Evolutionary conservation across 805 yeast genomes (phyloP), one percentile per base, ranked within the genome.

Genomic region (Yamadazyma philogaea): DNA sequence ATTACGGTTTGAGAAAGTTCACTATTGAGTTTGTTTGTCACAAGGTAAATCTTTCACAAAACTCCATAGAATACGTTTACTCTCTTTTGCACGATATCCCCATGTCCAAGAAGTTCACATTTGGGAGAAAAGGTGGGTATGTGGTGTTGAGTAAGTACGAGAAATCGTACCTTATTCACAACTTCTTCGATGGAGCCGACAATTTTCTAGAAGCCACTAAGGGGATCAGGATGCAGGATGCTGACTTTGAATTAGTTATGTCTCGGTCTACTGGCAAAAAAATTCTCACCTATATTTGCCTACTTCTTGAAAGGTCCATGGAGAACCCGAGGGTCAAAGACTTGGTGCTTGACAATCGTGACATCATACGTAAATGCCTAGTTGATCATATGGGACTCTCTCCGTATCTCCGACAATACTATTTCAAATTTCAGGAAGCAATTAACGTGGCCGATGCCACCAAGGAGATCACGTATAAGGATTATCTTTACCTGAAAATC

Each of bases 1-100:
- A 81, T 39, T 64, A 66, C 43, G 88, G 88, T 0, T 75, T 71
- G 50, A 70, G 90, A 51, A 60, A 87, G 22, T 77, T 77, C 0
- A 55, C 83, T 11, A 79, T 84, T 33, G 82, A 87, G 87, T 79
- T 76, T 47, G 58, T 84, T 16, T 80, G 88, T 1, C 87, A 80
- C 56, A 54, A 55, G 30, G 59, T 79, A 51, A 76, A 79, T 40
- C 58, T 81, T 15, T 77, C 77, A 22, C 75, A 75, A 49, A 60
- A 77, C 43, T 51, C 80, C 33, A 78, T 84, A 28, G 79, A 80
- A 50, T 84, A 82, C 56, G 70, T 82, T 14, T 82, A 75, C 59
- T 84, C 82, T 52, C 56, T 84, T 16, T 63, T 81, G 3, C 66
- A 73, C 46, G 88, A 88, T 0, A 49, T 49, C n/a, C 50, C 52